These are phyloP conservation scores for Emericellopsis cladophorae DNA, from an alignment of 2,329 filamentous ascomycete genomes.

Conservation along the genomic window DNA sequence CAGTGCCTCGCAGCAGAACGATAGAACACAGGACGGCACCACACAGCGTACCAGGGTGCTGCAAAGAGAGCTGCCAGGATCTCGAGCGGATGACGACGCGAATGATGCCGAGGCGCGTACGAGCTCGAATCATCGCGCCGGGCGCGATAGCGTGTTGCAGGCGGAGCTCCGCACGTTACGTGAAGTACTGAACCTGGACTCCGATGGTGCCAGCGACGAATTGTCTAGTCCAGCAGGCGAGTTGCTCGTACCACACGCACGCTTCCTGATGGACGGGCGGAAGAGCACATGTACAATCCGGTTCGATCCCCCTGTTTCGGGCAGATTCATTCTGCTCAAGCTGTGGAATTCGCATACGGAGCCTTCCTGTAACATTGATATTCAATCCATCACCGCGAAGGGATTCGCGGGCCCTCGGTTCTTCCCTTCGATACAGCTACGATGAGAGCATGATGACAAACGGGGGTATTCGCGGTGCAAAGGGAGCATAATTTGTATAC, in stretches of 20 bases:
- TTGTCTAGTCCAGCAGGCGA: conserved; percentile 27
- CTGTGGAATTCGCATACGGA: conserved; percentile 71
- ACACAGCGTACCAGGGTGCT: no score
- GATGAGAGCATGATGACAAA: conserved; percentile 20
- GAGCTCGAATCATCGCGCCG: no score
- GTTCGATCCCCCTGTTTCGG: conserved; percentile 73
- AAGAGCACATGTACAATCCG: conserved; percentile 78
- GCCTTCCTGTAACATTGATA: conserved; percentile 63
- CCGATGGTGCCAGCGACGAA: conserved; percentile 13
- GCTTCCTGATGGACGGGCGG: conserved; percentile 71
- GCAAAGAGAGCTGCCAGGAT: no score
- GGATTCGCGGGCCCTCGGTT: conserved; percentile 80
- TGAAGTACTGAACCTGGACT: no score
- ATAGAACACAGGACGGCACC: no score
- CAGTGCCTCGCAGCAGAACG: no score
- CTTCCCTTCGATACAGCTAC: conserved; percentile 57
- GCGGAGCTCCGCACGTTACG: background rate
- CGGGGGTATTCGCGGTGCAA: no score
- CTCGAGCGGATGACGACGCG: conserved; percentile 12
- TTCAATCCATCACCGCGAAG: conserved; percentile 72
- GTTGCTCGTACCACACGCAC: conserved; percentile 60
- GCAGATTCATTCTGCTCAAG: conserved; percentile 76
- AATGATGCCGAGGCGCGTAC: background rate
- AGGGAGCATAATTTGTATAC: no score
- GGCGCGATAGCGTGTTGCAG: conserved; percentile 1